A percentile compares a stretch with the other conserved stretches of the same genome.
Evolutionary conservation across 306 rosid genomes (phyloP).

Genomic region (Notholithocarpus densiflorus): DNA sequence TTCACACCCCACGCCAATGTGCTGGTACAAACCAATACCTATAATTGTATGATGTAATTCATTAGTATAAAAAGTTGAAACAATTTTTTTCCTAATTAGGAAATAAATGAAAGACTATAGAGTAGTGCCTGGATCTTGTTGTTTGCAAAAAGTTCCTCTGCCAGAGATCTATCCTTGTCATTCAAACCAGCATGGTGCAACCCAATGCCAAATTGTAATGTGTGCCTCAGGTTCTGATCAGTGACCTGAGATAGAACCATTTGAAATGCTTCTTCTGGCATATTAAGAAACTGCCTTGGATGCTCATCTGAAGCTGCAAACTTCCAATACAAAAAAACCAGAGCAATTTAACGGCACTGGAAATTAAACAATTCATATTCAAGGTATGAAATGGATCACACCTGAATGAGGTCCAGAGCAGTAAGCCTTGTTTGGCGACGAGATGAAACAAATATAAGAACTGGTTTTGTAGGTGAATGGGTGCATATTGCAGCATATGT

Average conservation of each 20-base stretch:
- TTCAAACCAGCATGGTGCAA: slow-evolving; percentile 95
- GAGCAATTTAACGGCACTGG: slow-evolving; percentile 17
- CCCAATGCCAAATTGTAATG: slow-evolving; percentile 95
- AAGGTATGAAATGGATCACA: slow-evolving; percentile 23
- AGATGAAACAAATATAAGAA: slow-evolving; percentile 92
- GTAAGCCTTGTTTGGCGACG: slow-evolving; percentile 98
- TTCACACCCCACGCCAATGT: slow-evolving; percentile 99
- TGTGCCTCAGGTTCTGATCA: slow-evolving; percentile 90
- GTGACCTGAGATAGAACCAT: slow-evolving; percentile 91
- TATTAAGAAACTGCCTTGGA: slow-evolving; percentile 77
- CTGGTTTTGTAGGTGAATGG: slow-evolving; percentile 96
- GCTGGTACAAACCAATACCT: slow-evolving; percentile 96
- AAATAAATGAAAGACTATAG: slow-evolving; percentile 12
- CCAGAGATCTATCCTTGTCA: slow-evolving; percentile 90
- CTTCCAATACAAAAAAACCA: slow-evolving; percentile 37
- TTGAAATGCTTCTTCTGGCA: slow-evolving; percentile 81
- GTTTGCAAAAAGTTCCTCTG: slow-evolving; percentile 92
- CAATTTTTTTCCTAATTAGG: not conserved
- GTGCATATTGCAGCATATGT: slow-evolving; percentile 97
- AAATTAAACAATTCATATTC: slow-evolving; percentile 19
- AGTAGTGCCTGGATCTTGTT: slow-evolving; percentile 88
- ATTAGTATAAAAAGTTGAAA: slow-evolving; percentile 16
- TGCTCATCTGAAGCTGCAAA: slow-evolving; percentile 95
- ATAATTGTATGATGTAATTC: slow-evolving; percentile 16
- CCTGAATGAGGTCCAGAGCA: slow-evolving; percentile 94